phyloP scores from a whole-genome alignment of 176 grass and related monocot species.

The Eragrostis nindensis region DNA sequence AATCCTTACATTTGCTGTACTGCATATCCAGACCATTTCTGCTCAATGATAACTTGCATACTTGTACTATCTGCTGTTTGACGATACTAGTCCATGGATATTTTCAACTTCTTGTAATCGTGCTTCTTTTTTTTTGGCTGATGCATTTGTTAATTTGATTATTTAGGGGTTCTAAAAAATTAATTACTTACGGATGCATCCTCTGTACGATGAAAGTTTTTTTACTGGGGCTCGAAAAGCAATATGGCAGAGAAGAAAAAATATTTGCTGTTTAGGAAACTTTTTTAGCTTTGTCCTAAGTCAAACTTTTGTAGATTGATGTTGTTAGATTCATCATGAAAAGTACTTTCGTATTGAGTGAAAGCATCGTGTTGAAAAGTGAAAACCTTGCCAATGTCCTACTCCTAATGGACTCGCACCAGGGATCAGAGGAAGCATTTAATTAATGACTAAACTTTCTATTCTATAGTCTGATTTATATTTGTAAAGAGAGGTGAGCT shows the following conservation, averaged over 20 bases:
- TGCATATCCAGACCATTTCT: conserved; percentile 28
- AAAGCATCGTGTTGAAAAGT: too few species aligned
- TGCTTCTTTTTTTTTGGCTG: neutral
- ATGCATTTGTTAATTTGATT: neutral
- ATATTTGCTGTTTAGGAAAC: neutral
- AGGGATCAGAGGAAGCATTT: neutral
- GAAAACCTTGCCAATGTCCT: too few species aligned
- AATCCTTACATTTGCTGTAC: conserved; percentile 4
- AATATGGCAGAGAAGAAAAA: neutral
- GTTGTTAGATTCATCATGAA: neutral
- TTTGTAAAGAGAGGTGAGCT: neutral
- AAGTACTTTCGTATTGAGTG: neutral
- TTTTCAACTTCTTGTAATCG: neutral
- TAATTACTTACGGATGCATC: neutral
- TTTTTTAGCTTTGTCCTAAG: neutral
- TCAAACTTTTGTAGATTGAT: neutral
- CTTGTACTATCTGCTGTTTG: conserved; percentile 4
- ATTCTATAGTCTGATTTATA: conserved; percentile 16
- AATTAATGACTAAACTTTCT: neutral
- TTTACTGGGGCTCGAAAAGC: conserved; percentile 18
- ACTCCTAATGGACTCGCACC: neutral
- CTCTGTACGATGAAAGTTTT: conserved; percentile 8
- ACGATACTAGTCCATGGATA: conserved; percentile 24
- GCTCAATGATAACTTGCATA: neutral
- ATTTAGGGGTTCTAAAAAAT: neutral